Percentiles rank a stretch among this genome's conserved stretches.
phyloP scores from a whole-genome alignment of 768 basidiomycete genomes.

The Boletus patriciae region DNA sequence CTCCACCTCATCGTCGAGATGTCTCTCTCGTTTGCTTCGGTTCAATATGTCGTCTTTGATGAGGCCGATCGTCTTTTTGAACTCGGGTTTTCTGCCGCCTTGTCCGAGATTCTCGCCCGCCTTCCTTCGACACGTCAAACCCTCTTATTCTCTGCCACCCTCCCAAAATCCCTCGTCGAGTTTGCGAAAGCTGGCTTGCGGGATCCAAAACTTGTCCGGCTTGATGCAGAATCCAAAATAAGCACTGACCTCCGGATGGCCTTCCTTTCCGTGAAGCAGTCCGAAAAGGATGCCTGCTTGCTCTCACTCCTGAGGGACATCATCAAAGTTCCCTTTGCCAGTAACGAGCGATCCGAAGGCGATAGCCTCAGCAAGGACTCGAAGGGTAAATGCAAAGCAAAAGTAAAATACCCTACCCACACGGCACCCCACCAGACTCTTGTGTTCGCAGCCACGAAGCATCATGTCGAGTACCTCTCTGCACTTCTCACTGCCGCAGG shows the following conservation, averaged over 20 bases:
- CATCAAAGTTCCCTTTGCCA: constrained; percentile 72
- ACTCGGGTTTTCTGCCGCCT: constrained; percentile 92
- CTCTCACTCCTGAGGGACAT: constrained; percentile 83
- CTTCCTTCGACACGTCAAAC: constrained; percentile 88
- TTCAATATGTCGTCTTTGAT: constrained; percentile 93
- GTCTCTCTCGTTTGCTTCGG: constrained; percentile 84
- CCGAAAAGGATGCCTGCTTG: constrained; percentile 92
- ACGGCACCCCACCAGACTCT: constrained; percentile 87
- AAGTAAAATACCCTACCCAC: constrained; percentile 44
- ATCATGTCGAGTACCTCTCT: constrained; percentile 94
- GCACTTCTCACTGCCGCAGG: constrained; percentile 75
- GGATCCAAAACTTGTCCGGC: constrained; percentile 92
- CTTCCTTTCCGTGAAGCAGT: constrained; percentile 89
- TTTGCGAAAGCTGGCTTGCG: constrained; percentile 97
- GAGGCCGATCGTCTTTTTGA: constrained; percentile 99
- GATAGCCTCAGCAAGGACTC: constrained; percentile 34
- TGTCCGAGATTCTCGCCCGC: constrained; percentile 88
- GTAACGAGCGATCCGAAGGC: constrained; percentile 23
- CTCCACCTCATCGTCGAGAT: constrained; percentile 97
- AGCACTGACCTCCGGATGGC: constrained; percentile 91
- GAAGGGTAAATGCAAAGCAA: constrained; percentile 53
- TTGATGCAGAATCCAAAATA: constrained; percentile 96
- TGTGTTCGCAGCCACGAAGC: constrained; percentile 95
- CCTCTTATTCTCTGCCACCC: constrained; percentile 92
- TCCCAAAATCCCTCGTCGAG: constrained; percentile 93